Conservation (phyloP, 805 yeast genomes). For the Wickerhamiella azyma region DNA sequence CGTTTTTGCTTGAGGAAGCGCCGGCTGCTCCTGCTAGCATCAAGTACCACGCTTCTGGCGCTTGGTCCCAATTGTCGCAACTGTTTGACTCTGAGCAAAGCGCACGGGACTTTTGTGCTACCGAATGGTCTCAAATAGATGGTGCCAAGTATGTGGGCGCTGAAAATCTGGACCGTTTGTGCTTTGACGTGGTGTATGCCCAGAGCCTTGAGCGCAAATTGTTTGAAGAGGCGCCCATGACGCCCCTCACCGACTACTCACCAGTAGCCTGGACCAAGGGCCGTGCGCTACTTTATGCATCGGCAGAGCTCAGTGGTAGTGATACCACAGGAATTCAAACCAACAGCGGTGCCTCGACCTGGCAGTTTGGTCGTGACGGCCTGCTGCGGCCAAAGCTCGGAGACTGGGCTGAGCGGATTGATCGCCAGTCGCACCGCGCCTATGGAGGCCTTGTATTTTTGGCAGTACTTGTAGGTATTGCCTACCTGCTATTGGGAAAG, state of each 20-base stretch:
- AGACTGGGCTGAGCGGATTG: constrained; percentile 13
- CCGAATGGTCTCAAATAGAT: constrained; percentile 10
- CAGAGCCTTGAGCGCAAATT: constrained; percentile 32
- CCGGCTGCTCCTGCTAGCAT: not conserved
- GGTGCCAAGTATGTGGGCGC: constrained; percentile 14
- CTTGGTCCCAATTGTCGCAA: not conserved
- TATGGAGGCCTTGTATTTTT: constrained; percentile 29
- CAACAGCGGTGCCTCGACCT: constrained; percentile 10
- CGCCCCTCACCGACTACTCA: constrained; percentile 32
- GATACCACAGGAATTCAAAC: constrained; percentile 10
- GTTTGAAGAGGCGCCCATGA: constrained; percentile 38
- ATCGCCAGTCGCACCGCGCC: constrained; percentile 22
- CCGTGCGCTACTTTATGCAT: constrained; percentile 48
- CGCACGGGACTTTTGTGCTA: constrained; percentile 9
- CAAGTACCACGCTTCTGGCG: constrained; percentile 1
- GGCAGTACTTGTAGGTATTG: constrained; percentile 22
- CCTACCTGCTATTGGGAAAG: constrained; percentile 28
- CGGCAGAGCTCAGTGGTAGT: constrained; percentile 37
- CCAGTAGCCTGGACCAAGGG: constrained; percentile 43
- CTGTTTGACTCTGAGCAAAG: not conserved
- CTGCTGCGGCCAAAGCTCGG: constrained; percentile 10
- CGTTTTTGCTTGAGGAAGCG: not conserved
- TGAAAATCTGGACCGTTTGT: constrained; percentile 33
- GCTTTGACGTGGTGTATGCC: constrained; percentile 52
- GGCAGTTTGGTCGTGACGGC: constrained; percentile 11